phyloP scores from a whole-genome alignment of 1,284 basidiomycete species.

The Exobasidium cylindrosporum region DNA sequence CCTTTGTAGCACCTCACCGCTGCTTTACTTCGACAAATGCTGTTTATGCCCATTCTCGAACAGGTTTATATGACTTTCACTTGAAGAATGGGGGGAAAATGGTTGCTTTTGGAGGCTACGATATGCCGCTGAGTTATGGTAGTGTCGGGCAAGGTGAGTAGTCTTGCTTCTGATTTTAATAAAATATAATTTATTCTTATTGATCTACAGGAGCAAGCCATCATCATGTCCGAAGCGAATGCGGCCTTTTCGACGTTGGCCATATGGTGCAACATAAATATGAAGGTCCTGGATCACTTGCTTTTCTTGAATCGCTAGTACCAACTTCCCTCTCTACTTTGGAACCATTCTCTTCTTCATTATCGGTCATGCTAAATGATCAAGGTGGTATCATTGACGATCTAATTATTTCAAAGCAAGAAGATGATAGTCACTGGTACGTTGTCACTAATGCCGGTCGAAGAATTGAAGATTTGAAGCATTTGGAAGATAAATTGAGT shows the following conservation, averaged over 20 bases:
- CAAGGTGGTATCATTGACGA: constrained; percentile 94
- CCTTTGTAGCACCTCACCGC: background rate
- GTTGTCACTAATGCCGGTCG: constrained; percentile 95
- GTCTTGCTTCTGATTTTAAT: background rate
- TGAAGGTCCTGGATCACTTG: constrained; percentile 56
- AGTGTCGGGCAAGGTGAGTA: constrained; percentile 58
- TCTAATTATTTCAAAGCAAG: constrained; percentile 60
- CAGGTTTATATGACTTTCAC: constrained; percentile 88
- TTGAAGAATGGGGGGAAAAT: constrained; percentile 81
- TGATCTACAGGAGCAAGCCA: constrained; percentile 74
- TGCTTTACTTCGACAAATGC: background rate
- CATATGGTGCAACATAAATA: constrained; percentile 73
- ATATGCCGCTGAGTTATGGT: constrained; percentile 83
- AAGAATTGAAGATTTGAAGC: constrained; percentile 73
- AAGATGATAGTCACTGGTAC: constrained; percentile 70
- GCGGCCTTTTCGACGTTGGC: constrained; percentile 92
- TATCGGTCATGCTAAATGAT: constrained; percentile 81
- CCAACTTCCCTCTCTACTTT: constrained; percentile 64
- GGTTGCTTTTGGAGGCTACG: constrained; percentile 92
- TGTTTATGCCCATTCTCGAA: constrained; percentile 53
- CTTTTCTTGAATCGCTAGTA: constrained; percentile 77
- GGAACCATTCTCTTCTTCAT: constrained; percentile 69
- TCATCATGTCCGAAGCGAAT: constrained; percentile 77
- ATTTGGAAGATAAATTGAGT: constrained; percentile 68
- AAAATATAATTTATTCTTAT: background rate